These are phyloP conservation scores for Ophiocordyceps camponoti-floridani DNA, from an alignment of 2,329 filamentous ascomycete species.

Conservation along the genomic window DNA sequence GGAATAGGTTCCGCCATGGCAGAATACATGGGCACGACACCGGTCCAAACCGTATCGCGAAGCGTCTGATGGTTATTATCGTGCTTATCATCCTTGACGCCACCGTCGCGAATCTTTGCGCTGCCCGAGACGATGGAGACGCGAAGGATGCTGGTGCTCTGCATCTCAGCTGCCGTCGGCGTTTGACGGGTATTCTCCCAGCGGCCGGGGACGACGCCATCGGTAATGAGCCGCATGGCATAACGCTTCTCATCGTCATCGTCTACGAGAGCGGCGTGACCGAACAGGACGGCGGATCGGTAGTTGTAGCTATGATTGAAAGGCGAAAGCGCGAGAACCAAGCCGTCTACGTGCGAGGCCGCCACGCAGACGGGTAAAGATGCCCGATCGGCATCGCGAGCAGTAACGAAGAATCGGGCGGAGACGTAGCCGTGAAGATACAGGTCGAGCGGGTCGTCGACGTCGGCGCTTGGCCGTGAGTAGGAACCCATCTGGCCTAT, in stretches of 20 bases:
- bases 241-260: constrained; percentile 54
- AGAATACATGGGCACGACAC: constrained; percentile 1
- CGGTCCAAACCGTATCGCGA: neutral
- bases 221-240: constrained; percentile 63
- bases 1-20: constrained; percentile 35
- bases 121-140: constrained; percentile 1
- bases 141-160: constrained; percentile 1
- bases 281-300: constrained; percentile 62
- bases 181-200: constrained; percentile 54
- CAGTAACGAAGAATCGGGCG: constrained; percentile 55
- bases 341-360: constrained; percentile 59
- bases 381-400: constrained; percentile 13
- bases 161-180: constrained; percentile 32
- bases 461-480: constrained; percentile 36
- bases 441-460: constrained; percentile 49
- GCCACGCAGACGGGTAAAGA: constrained; percentile 56
- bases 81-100: constrained; percentile 4
- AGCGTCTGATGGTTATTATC: neutral
- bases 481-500: constrained; percentile 70
- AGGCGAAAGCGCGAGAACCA: constrained; percentile 63
- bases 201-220: constrained; percentile 49
- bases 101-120: neutral
- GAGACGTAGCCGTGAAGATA: constrained; percentile 80
- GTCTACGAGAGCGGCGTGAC: constrained; percentile 49
- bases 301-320: constrained; percentile 79